These are phyloP conservation scores for Marasmius oreades DNA, from an alignment of 1,284 basidiomycete species.

Conservation along the genomic window DNA sequence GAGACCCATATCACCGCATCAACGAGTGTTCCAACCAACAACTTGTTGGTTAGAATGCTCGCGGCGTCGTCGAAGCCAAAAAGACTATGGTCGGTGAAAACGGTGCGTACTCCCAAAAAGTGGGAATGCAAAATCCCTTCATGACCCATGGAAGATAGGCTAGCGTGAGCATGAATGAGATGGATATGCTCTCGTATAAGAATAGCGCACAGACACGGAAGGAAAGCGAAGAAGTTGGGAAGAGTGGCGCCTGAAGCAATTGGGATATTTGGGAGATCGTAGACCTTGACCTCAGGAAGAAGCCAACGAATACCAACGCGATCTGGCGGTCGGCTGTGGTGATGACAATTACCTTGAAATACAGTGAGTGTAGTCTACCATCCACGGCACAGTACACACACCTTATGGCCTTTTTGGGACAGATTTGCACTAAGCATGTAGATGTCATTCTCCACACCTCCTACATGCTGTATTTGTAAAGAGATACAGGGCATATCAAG, in stretches of 20 bases:
- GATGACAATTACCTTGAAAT: slow-evolving; percentile 81
- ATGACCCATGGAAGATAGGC: slow-evolving; percentile 86
- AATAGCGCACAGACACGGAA: slow-evolving; percentile 90
- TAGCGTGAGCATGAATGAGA: slow-evolving; percentile 91
- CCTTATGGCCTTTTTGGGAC: slow-evolving; percentile 83
- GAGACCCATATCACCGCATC: slow-evolving; percentile 96
- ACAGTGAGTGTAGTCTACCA: slow-evolving; percentile 5
- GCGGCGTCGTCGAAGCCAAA: slow-evolving; percentile 97
- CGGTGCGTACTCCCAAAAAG: slow-evolving; percentile 78
- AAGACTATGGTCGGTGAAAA: slow-evolving; percentile 96
- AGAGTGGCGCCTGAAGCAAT: slow-evolving; percentile 90
- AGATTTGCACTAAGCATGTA: slow-evolving; percentile 90
- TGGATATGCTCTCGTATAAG: slow-evolving; percentile 84
- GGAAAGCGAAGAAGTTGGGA: slow-evolving; percentile 90
- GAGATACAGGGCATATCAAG: no score
- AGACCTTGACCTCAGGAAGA: slow-evolving; percentile 84
- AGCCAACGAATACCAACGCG: slow-evolving; percentile 90
- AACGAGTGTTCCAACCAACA: slow-evolving; percentile 83
- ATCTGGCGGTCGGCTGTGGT: slow-evolving; percentile 89
- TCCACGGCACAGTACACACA: slow-evolving; percentile 24
- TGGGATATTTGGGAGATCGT: slow-evolving; percentile 87
- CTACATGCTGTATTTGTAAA: no score
- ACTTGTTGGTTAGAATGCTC: slow-evolving; percentile 95
- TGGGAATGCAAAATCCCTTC: slow-evolving; percentile 91
- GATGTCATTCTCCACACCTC: slow-evolving; percentile 97